Evolutionary conservation across 2,329 filamentous ascomycete species (phyloP).

Genomic region (Hortaea sp.): DNA sequence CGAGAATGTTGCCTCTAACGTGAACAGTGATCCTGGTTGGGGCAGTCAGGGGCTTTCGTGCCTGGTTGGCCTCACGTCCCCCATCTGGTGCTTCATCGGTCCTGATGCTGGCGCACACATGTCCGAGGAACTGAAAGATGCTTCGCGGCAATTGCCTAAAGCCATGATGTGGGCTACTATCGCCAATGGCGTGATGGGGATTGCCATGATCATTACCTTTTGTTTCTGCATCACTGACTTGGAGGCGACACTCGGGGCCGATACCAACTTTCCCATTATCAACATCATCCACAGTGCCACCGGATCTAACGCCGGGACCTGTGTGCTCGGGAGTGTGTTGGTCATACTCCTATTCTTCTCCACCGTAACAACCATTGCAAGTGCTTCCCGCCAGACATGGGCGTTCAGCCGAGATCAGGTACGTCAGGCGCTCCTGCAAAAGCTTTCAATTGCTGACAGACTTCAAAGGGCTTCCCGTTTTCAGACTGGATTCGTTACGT

Average conservation of each 20-base stretch:
- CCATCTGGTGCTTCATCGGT: conserved; percentile 26
- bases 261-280: conserved; percentile 21
- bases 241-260: conserved; percentile 14
- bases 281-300: conserved; percentile 22
- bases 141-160: conserved; percentile 32
- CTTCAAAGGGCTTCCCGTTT: conserved; percentile 22
- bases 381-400: conserved; percentile 24
- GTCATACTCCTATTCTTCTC: conserved; percentile 25
- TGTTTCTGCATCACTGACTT: conserved; percentile 25
- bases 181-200: conserved; percentile 25
- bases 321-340: conserved; percentile 22
- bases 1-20: conserved; percentile 1
- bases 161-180: conserved; percentile 35
- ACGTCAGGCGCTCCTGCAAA: not conserved
- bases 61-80: conserved; percentile 34
- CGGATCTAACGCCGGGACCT: conserved; percentile 19
- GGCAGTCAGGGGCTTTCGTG: conserved; percentile 29
- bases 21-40: conserved; percentile 31
- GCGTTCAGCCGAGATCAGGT: conserved; percentile 24
- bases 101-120: conserved; percentile 30
- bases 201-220: conserved; percentile 29
- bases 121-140: conserved; percentile 28
- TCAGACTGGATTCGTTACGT: conserved; percentile 25
- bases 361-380: conserved; percentile 26
- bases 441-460: conserved; percentile 1